Percentiles rank a stretch among this genome's conserved stretches.
Conservation (phyloP, 2,329 filamentous ascomycete genomes). For the Pyricularia pennisetigena region DNA sequence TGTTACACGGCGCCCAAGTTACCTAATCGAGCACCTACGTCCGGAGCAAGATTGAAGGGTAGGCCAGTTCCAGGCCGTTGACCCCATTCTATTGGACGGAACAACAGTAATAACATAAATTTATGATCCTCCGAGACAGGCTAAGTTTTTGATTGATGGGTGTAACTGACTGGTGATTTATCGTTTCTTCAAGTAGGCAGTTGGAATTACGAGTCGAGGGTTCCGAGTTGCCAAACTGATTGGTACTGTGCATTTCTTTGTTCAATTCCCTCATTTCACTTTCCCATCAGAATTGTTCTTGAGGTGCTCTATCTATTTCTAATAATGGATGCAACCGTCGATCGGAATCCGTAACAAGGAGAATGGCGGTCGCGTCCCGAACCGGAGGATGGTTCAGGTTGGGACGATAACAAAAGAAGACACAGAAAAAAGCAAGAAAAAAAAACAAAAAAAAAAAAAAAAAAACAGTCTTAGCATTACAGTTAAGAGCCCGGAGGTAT, state of each 20-base stretch:
- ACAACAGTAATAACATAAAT: background rate
- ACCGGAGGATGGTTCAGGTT: background rate
- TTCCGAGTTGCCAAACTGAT: background rate
- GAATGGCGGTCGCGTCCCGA: background rate
- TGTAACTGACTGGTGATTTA: background rate
- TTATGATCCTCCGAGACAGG: background rate
- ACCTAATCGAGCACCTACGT: background rate
- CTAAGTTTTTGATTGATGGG: background rate
- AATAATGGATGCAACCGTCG: background rate
- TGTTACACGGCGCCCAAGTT: background rate
- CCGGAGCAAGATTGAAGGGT: background rate
- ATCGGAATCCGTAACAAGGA: background rate
- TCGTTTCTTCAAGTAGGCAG: no score
- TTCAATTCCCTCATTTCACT: background rate
- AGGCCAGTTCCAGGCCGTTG: background rate
- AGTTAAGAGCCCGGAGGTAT: background rate
- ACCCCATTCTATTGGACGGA: background rate
- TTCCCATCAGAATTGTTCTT: background rate
- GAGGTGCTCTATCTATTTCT: no score
- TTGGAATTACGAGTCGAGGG: background rate
- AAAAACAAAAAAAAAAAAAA: background rate
- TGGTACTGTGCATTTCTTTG: no score
- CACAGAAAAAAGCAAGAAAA: no score
- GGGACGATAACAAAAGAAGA: background rate
- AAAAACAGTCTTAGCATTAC: background rate